Percentiles rank a stretch among this genome's conserved stretches.
phyloP scores from a whole-genome alignment of 108 stramenopile genomes.

The Aurantiochytrium sp. region DNA sequence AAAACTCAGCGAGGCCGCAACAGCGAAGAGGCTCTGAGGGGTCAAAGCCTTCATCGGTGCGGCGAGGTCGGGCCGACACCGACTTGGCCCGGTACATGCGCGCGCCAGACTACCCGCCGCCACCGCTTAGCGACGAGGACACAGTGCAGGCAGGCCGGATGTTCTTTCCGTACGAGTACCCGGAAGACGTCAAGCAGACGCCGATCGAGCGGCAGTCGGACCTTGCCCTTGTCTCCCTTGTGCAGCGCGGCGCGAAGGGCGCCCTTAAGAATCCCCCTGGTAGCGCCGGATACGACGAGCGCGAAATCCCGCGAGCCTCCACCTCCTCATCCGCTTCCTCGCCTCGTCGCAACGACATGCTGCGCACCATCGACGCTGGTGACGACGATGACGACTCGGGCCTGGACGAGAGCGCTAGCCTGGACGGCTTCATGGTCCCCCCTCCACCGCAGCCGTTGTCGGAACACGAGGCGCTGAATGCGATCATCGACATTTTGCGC shows the following conservation, averaged over 20 bases:
- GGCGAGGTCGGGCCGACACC: too few relatives aligned
- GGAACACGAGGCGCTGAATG: neutral
- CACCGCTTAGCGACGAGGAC: neutral
- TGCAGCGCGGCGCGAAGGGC: neutral
- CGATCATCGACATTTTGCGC: neutral
- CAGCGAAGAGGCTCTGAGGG: neutral
- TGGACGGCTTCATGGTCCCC: neutral
- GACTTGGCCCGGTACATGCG: neutral
- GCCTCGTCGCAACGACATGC: neutral
- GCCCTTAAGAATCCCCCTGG: too few relatives aligned
- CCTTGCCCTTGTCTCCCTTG: neutral
- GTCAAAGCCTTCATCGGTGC: neutral
- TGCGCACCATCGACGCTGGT: neutral
- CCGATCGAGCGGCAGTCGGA: neutral
- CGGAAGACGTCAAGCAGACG: neutral
- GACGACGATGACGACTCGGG: neutral
- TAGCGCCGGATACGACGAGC: too few relatives aligned
- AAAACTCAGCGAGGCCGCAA: neutral
- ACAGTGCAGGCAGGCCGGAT: too few relatives aligned
- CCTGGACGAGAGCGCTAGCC: neutral
- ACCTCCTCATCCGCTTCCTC: neutral
- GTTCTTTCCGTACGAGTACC: neutral
- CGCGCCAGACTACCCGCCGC: conserved; percentile 14
- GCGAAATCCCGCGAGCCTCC: neutral
- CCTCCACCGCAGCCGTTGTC: neutral